Base-by-base conservation (phyloP, 257 asterid species). In the Jacaranda mimosifolia region DNA sequence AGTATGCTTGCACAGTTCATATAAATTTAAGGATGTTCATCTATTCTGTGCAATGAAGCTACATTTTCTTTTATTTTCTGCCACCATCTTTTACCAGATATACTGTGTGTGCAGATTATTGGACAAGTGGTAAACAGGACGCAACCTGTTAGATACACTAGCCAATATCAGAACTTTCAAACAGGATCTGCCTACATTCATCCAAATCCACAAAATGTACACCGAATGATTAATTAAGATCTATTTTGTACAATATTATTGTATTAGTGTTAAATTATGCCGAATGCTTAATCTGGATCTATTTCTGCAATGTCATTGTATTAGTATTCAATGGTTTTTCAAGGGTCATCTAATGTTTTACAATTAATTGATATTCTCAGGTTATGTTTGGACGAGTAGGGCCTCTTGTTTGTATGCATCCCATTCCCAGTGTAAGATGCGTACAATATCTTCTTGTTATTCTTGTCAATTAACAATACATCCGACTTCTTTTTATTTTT, bases 171-270 rank as follows among this genome's bases (percentile, higher is more conserved):
- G 78, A 89, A 83, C 69, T 78, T 85, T 76, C 95, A 86, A 77
- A 71, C 89, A 6, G 88, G 85, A 52, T 77, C 86, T 49, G 80
- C 87, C 43, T 93, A 83, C 77, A 45, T 79, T 69, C 89, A 85
- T 71, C 93, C 88, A 58, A 93, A 85, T 82, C 79, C 90, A 36
- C 96, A 91, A 82, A 90, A 86, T 84, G 98, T 91, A 87, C 62
- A 85, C 46, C 32, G 64, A 17, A 35, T 68, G 21, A 21, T 71
- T 38, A 64, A 51, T 60, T 64, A 52, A 5, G 53, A 68, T 72
- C 63, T 68, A 35, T 62, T 13, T 52, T 69, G 52, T 74, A 53
- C 40, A 49, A 39, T 58, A 51, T 45, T 42, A 26, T 45, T 69
- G 17, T 69, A 66, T 35, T 68, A 17, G 40, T 42, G 39, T 46